A percentile compares a stretch with the other conserved stretches of the same genome.
Evolutionary conservation across 768 basidiomycete species (phyloP).

Genomic region (Mycena floridula): DNA sequence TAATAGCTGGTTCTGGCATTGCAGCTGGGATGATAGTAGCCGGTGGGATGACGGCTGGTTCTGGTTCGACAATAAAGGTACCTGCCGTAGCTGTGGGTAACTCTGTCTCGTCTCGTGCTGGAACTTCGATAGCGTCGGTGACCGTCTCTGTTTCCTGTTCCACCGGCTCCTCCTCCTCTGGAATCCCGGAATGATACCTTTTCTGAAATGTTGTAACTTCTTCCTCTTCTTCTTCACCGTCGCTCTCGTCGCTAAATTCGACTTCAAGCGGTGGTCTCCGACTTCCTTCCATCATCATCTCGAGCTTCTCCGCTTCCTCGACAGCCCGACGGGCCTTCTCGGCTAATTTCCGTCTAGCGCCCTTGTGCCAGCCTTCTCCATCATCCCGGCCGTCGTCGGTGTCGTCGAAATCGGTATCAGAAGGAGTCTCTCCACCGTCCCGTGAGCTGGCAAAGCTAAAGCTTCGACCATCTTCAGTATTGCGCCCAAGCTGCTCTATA

Average conservation of each 20-base stretch:
- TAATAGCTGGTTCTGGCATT: not conserved
- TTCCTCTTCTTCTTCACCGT: slow-evolving; percentile 49
- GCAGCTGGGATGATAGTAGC: not conserved
- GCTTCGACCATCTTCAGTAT: slow-evolving; percentile 42
- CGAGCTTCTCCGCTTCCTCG: slow-evolving; percentile 47
- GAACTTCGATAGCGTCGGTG: no score
- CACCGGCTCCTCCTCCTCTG: slow-evolving; percentile 66
- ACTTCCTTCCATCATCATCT: slow-evolving; percentile 30
- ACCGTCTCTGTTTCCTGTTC: no score
- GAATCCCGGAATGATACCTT: slow-evolving; percentile 53
- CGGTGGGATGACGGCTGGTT: slow-evolving; percentile 21
- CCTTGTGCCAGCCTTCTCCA: slow-evolving; percentile 60
- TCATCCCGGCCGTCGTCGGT: slow-evolving; percentile 13
- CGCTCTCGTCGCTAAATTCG: slow-evolving; percentile 77
- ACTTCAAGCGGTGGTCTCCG: slow-evolving; percentile 62
- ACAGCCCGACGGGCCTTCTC: slow-evolving; percentile 60
- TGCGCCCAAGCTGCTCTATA: slow-evolving; percentile 76
- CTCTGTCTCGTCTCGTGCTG: slow-evolving; percentile 23
- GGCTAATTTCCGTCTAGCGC: slow-evolving; percentile 59
- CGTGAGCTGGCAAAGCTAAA: slow-evolving; percentile 74
- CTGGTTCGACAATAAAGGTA: slow-evolving; percentile 16
- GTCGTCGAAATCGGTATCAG: slow-evolving; percentile 37
- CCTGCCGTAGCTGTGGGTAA: slow-evolving; percentile 27
- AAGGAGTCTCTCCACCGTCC: slow-evolving; percentile 48
- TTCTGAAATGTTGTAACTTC: slow-evolving; percentile 36